Conservation (phyloP, 2,329 filamentous ascomycete genomes). For the Colletotrichum destructivum region DNA sequence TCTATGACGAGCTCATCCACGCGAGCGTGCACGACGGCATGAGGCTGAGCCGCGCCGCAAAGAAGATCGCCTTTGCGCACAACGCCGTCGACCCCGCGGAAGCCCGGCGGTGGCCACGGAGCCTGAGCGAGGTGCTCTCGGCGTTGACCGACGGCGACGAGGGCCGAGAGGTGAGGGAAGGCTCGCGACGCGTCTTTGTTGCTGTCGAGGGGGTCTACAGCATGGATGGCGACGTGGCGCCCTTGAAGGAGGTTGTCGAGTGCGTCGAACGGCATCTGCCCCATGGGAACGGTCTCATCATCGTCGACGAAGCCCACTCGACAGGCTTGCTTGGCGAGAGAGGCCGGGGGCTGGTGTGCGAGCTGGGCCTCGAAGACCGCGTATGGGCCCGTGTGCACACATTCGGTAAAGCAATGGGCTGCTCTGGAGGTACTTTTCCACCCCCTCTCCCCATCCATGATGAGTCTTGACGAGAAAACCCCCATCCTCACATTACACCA, state of each 20-base stretch:
- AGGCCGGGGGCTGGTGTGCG: slow-evolving; percentile 72
- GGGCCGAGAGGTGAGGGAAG: slow-evolving; percentile 51
- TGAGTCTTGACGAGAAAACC: not conserved
- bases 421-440: slow-evolving; percentile 74
- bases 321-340: slow-evolving; percentile 71
- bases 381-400: slow-evolving; percentile 74
- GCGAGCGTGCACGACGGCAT: slow-evolving; percentile 86
- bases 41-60: slow-evolving; percentile 71
- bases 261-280: slow-evolving; percentile 71
- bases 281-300: slow-evolving; percentile 70
- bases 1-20: slow-evolving; percentile 84
- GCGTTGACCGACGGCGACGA: slow-evolving; percentile 53
- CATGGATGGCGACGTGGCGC: slow-evolving; percentile 85
- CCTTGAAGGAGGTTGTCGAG: slow-evolving; percentile 72
- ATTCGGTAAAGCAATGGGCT: slow-evolving; percentile 78
- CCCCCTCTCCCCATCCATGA: not conserved
- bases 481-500: slow-evolving; percentile 40
- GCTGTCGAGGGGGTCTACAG: slow-evolving; percentile 82
- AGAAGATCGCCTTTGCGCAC: slow-evolving; percentile 68
- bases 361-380: slow-evolving; percentile 67
- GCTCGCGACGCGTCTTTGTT: slow-evolving; percentile 73
- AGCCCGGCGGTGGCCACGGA: slow-evolving; percentile 11
- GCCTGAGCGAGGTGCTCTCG: slow-evolving; percentile 49
- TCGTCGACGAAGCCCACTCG: slow-evolving; percentile 80
- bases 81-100: slow-evolving; percentile 59